Evolutionary conservation across 129 eudicot genomes (phyloP).

Genomic region (Sambucus nigra): DNA sequence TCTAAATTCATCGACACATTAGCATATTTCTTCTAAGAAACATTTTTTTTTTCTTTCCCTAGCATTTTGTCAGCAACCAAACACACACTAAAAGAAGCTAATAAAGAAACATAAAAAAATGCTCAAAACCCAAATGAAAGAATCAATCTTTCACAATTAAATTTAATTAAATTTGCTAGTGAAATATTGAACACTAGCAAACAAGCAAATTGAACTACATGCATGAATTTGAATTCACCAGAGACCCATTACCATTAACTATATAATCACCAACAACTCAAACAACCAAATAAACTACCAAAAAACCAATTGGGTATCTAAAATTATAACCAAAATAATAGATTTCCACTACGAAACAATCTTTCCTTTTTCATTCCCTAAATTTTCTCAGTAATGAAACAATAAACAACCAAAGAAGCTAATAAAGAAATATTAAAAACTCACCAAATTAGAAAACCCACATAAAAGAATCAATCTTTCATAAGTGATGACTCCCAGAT

Average conservation of each 20-base stretch:
- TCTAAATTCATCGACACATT: background rate
- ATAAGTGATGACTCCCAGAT: constrained; percentile 9
- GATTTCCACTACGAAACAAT: background rate
- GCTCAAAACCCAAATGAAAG: background rate
- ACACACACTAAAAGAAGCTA: background rate
- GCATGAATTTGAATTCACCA: no score
- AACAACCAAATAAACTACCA: background rate
- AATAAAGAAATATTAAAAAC: no score
- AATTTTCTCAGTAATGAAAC: constrained; percentile 3
- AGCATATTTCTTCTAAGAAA: background rate
- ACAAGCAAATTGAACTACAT: no score
- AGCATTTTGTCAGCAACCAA: background rate
- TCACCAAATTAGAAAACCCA: constrained; percentile 27
- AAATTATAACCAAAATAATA: background rate
- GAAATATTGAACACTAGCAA: no score
- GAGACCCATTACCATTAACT: background rate
- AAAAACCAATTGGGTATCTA: background rate
- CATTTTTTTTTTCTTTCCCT: background rate
- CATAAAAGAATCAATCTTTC: constrained; percentile 20
- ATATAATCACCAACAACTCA: background rate
- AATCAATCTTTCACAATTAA: no score
- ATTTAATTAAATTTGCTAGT: no score
- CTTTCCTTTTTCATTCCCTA: background rate
- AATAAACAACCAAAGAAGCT: constrained; percentile 2
- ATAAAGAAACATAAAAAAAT: background rate